A percentile compares a stretch with the other conserved stretches of the same genome.
Conservation (phyloP, 2,329 filamentous ascomycete genomes). For the Mariannaea sp. region DNA sequence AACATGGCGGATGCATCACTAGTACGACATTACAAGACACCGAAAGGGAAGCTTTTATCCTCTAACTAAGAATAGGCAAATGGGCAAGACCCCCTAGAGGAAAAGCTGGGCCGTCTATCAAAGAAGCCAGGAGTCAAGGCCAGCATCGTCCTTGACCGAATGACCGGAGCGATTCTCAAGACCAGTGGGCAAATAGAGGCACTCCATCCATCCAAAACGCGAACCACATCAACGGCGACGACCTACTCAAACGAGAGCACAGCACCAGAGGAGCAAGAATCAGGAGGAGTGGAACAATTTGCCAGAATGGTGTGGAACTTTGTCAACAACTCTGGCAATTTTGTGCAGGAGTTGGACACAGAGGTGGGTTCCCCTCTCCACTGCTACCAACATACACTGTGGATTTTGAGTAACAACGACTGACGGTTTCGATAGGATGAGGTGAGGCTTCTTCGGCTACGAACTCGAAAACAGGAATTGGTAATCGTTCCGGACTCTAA, state of each 20-base stretch:
- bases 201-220: conserved; percentile 50
- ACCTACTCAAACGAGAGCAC: conserved; percentile 54
- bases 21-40: conserved; percentile 21
- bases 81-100: conserved; percentile 65
- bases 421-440: conserved; percentile 63
- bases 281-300: conserved; percentile 71
- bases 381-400: background rate
- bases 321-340: conserved; percentile 67
- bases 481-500: conserved; percentile 82
- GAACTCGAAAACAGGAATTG: conserved; percentile 84
- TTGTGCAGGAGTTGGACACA: conserved; percentile 74
- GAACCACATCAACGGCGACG: conserved; percentile 43
- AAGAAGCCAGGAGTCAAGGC: conserved; percentile 81
- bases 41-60: background rate
- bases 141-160: conserved; percentile 74
- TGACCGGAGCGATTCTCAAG: conserved; percentile 74
- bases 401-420: conserved; percentile 16
- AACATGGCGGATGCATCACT: conserved; percentile 35
- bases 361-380: conserved; percentile 55
- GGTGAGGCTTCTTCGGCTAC: conserved; percentile 72
- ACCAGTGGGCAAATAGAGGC: conserved; percentile 71
- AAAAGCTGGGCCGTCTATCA: conserved; percentile 70
- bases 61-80: conserved; percentile 42
- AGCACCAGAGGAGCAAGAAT: conserved; percentile 52
- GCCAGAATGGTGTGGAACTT: conserved; percentile 78